Conservation (phyloP, 2,329 filamentous ascomycete species). For the Penicillium sp. region DNA sequence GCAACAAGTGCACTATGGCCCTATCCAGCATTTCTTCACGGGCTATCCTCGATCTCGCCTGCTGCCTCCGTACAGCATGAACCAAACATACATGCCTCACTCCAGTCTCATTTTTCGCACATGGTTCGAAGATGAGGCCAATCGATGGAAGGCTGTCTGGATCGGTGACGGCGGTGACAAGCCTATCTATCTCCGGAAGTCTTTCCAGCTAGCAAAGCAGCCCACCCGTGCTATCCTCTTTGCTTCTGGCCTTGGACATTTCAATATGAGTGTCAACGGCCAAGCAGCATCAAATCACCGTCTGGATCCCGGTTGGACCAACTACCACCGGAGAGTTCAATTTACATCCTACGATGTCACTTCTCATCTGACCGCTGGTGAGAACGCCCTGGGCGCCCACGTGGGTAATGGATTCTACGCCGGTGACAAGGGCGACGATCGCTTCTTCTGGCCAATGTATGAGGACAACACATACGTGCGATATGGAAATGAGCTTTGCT, state of each 20-base stretch:
- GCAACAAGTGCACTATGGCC: conserved; percentile 14
- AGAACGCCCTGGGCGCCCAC: conserved; percentile 45
- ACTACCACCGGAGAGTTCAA: conserved; percentile 36
- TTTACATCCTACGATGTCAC: conserved; percentile 52
- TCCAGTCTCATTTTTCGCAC: conserved; percentile 30
- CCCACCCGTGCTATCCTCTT: conserved; percentile 26
- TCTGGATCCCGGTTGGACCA: conserved; percentile 33
- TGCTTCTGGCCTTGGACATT: conserved; percentile 31
- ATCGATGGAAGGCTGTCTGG: conserved; percentile 34
- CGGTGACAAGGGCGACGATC: conserved; percentile 35
- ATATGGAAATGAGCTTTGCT: conserved; percentile 33
- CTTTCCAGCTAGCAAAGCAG: conserved; percentile 15
- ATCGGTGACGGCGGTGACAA: conserved; percentile 33
- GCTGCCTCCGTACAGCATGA: conserved; percentile 32
- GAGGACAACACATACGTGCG: conserved; percentile 34
- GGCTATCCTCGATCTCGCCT: conserved; percentile 27
- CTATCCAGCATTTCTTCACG: conserved; percentile 30
- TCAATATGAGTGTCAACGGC: conserved; percentile 31
- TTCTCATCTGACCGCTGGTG: conserved; percentile 33
- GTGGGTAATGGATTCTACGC: conserved; percentile 54
- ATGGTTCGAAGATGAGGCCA: conserved; percentile 30
- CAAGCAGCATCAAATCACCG: conserved; percentile 26
- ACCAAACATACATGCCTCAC: conserved; percentile 35
- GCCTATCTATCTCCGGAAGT: conserved; percentile 30
- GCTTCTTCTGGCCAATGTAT: conserved; percentile 35